Evolutionary conservation across 257 asterid species (phyloP).

Genomic region (Oldenlandia corymbosa): DNA sequence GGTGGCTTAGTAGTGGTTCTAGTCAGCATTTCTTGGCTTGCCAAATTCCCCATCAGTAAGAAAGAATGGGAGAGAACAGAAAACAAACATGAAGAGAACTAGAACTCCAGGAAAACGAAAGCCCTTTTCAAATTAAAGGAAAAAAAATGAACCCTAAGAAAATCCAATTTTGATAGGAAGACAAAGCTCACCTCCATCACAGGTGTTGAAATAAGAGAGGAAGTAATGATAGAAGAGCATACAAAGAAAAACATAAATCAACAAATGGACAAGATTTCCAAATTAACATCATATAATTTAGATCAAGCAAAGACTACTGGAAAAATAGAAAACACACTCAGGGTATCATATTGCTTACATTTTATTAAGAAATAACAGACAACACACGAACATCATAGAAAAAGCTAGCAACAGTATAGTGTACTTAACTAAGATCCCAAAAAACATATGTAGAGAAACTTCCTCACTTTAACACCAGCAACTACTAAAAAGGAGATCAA

Average conservation of each 20-base stretch:
- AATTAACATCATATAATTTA: background rate
- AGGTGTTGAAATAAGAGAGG: background rate
- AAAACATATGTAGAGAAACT: background rate
- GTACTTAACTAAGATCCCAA: background rate
- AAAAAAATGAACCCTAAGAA: background rate
- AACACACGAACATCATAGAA: background rate
- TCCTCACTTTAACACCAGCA: background rate
- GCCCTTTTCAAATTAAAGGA: background rate
- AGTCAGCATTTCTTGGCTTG: no score
- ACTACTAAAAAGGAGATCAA: no score
- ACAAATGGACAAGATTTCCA: conserved; percentile 2
- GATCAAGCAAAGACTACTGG: background rate
- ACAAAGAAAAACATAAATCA: background rate
- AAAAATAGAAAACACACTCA: background rate
- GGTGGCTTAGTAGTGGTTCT: no score
- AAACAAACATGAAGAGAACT: no score
- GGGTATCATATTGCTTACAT: background rate
- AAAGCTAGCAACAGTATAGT: background rate
- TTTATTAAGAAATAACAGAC: no score
- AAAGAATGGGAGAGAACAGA: no score
- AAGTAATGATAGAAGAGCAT: background rate
- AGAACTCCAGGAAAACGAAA: background rate
- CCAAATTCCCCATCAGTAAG: background rate
- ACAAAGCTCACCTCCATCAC: no score
- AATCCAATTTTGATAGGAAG: no score